Evolutionary conservation across 2,329 filamentous ascomycete genomes (phyloP).

Genomic region (Epichloe sylvatica): DNA sequence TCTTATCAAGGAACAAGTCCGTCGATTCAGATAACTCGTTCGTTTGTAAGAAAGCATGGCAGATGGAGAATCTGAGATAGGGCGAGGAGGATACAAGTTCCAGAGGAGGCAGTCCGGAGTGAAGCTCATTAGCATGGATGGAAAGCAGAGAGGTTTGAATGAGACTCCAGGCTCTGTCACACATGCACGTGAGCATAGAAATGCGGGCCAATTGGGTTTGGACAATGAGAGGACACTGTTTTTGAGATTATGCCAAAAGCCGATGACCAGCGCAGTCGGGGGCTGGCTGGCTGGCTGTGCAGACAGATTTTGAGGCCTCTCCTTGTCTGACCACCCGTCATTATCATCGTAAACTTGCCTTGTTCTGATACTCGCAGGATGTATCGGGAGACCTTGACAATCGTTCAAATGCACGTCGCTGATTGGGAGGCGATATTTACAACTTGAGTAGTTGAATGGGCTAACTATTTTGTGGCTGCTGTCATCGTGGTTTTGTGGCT

Average conservation of each 20-base stretch:
- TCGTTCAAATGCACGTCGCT: background rate
- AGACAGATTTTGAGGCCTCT: background rate
- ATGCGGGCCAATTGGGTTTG: background rate
- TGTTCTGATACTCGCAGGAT: background rate
- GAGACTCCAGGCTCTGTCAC: background rate
- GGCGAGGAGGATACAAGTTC: background rate
- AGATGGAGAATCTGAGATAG: conserved; percentile 4
- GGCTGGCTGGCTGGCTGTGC: background rate
- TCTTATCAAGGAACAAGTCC: conserved; percentile 3
- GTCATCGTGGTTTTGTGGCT: background rate
- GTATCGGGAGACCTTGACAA: background rate
- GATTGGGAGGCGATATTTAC: background rate
- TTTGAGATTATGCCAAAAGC: background rate
- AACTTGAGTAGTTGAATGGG: background rate
- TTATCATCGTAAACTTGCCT: background rate
- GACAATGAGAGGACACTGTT: background rate
- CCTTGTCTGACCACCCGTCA: background rate
- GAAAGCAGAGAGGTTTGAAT: too few species aligned
- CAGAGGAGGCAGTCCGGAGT: background rate
- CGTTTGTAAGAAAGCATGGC: conserved; percentile 8
- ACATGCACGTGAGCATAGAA: background rate
- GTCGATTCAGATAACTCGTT: conserved; percentile 8
- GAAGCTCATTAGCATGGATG: background rate
- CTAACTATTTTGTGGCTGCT: background rate
- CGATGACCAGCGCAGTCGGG: background rate